Conservation (phyloP, 2,329 filamentous ascomycete genomes). For the Fusarium lateritium region DNA sequence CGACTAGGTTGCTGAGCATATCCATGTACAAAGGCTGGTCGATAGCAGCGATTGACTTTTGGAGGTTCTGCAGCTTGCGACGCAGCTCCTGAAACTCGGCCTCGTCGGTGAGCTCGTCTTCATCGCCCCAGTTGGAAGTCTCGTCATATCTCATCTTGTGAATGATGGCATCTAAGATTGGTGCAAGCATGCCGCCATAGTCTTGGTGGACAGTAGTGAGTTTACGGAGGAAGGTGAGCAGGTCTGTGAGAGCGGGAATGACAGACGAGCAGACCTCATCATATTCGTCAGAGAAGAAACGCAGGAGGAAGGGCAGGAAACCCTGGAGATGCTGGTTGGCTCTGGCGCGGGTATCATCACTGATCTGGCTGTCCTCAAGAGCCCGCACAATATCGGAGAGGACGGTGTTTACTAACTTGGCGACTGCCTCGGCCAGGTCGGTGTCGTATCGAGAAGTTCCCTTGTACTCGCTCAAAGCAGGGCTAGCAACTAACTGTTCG, state of each 20-base stretch:
- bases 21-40: constrained; percentile 92
- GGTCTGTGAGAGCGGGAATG: constrained; percentile 91
- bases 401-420: constrained; percentile 93
- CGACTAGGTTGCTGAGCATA: constrained; percentile 89
- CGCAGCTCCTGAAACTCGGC: constrained; percentile 97
- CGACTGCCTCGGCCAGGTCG: constrained; percentile 94
- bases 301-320: constrained; percentile 88
- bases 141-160: constrained; percentile 98
- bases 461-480: constrained; percentile 82
- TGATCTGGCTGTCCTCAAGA: constrained; percentile 76
- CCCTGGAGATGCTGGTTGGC: constrained; percentile 86
- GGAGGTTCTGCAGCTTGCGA: constrained; percentile 88
- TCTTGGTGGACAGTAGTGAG: constrained; percentile 79
- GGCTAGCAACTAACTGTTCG: constrained; percentile 86
- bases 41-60: constrained; percentile 92
- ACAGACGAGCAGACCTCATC: constrained; percentile 98
- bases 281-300: constrained; percentile 98
- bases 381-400: constrained; percentile 89
- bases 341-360: constrained; percentile 76
- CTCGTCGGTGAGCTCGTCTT: constrained; percentile 95
- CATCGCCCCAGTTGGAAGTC: constrained; percentile 91
- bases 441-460: constrained; percentile 92
- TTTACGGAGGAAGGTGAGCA: constrained; percentile 91
- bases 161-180: constrained; percentile 92
- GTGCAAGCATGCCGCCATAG: constrained; percentile 86